A percentile compares a stretch with the other conserved stretches of the same genome.
Evolutionary conservation across 306 rosid genomes (phyloP).

Genomic region (Pachyrhizus erosus): DNA sequence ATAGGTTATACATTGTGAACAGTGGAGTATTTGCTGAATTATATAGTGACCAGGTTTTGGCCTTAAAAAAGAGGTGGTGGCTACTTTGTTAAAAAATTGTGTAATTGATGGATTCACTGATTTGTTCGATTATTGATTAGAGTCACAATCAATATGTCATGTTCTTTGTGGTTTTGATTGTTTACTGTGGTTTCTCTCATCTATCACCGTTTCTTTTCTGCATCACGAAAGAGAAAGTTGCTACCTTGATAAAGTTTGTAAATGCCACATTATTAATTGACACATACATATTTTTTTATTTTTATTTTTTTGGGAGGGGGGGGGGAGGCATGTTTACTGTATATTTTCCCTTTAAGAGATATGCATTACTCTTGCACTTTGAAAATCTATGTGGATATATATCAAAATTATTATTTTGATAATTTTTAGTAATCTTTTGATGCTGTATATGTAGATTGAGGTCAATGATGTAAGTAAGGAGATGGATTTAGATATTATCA

Average conservation of each 20-base stretch:
- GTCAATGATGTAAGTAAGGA: constrained; percentile 98
- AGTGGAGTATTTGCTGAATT: neutral
- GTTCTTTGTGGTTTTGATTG: neutral
- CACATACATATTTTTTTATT: neutral
- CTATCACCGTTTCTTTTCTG: neutral
- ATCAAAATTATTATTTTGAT: constrained; percentile 10
- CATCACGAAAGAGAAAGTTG: neutral
- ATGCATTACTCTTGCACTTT: neutral
- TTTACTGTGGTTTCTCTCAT: constrained; percentile 12
- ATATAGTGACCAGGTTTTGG: neutral
- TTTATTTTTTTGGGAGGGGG: neutral
- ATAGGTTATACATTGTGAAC: neutral
- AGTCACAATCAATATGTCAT: neutral
- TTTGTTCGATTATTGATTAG: neutral
- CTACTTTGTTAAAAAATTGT: neutral
- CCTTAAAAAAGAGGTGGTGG: neutral
- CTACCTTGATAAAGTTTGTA: neutral
- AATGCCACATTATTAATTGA: neutral
- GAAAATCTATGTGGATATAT: neutral
- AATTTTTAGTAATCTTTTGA: constrained; percentile 34
- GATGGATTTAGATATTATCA: constrained; percentile 98
- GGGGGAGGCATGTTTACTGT: neutral
- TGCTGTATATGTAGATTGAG: constrained; percentile 69
- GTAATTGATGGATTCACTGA: neutral
- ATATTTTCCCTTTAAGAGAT: neutral